Base-by-base conservation (phyloP, 768 basidiomycete species). In the Sarcodon sp. region DNA sequence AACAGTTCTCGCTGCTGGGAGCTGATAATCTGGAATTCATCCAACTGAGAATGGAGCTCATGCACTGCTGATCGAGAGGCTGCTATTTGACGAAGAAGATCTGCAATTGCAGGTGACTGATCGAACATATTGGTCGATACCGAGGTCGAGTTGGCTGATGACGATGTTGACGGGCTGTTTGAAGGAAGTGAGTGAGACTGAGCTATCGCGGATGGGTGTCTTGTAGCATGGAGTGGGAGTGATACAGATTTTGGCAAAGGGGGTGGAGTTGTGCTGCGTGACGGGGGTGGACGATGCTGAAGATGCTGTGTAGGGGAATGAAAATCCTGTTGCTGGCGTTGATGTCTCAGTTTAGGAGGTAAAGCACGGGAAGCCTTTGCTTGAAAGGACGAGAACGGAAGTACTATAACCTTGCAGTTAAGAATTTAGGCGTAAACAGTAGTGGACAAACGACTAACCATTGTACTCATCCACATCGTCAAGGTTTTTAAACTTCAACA, bases 231-330 rank as follows among this genome's bases (percentile, higher is more conserved):
- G 52, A 90, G 64, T 44, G 87, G 87, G 2, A 90, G 64, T 10
- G 83, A 82, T 12, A 73, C 87, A 4, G 87, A 83, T 64, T 89
- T 86, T 21, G 87, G 87, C 15, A 89, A 69, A 34, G 87, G 88
- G 1, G 88, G 88, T 0, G 88, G 87, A 0, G 83, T 79, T n/a
- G 75, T 75, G 59, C 75, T 85, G 48, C 85, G 76, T 4, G 21
- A 27, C 21, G 21, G 27, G 68, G 64, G 18, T 72, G 60, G n/a
- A 57, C 47, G 16, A 45, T 31, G 31, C 35, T 12, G 34, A 31
- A 12, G 49, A 53, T 9, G 54, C 37, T 18, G 56, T 52, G 36
- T 54, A 55, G 38, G 66, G 60, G 43, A 67, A 67, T 50, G 73
- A 47, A 66, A 61, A n/a, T 71, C 69, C 54, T 71, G 72, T 59